phyloP scores from a whole-genome alignment of 495 filamentous ascomycete genomes.

The Neurospora terricola region DNA sequence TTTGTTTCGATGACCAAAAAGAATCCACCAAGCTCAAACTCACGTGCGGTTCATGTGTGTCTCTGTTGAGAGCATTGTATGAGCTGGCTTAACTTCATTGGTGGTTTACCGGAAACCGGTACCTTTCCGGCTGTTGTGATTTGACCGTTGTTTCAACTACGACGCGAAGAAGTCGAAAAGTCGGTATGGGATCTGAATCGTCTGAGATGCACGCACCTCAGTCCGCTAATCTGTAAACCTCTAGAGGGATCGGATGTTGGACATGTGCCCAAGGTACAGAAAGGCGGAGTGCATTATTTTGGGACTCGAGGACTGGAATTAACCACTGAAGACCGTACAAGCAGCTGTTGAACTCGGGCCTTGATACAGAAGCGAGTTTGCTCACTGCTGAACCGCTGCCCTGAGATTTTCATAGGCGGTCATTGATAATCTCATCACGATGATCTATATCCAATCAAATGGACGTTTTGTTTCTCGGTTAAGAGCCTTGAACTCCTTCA shows the following conservation, averaged over 20 bases:
- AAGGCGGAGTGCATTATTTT: neutral
- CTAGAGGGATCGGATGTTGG: neutral
- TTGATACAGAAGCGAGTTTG: neutral
- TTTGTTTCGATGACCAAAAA: neutral
- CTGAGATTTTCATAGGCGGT: neutral
- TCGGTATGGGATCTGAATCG: neutral
- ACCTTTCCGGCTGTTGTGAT: neutral
- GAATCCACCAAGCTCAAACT: neutral
- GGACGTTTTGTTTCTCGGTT: neutral
- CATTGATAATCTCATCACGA: neutral
- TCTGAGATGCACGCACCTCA: neutral
- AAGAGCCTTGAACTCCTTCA: neutral
- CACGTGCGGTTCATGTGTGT: neutral
- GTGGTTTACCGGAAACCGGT: neutral
- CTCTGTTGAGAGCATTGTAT: neutral
- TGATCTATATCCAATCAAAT: neutral
- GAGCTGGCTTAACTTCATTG: neutral
- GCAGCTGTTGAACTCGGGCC: neutral
- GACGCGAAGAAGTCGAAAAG: neutral
- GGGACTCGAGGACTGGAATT: neutral
- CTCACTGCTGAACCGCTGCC: neutral
- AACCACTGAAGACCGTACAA: neutral
- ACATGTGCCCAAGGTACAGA: neutral
- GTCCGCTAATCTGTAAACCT: neutral
- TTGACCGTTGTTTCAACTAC: neutral